Evolutionary conservation across 441 rosid species (phyloP).

Genomic region (Hura crepitans): DNA sequence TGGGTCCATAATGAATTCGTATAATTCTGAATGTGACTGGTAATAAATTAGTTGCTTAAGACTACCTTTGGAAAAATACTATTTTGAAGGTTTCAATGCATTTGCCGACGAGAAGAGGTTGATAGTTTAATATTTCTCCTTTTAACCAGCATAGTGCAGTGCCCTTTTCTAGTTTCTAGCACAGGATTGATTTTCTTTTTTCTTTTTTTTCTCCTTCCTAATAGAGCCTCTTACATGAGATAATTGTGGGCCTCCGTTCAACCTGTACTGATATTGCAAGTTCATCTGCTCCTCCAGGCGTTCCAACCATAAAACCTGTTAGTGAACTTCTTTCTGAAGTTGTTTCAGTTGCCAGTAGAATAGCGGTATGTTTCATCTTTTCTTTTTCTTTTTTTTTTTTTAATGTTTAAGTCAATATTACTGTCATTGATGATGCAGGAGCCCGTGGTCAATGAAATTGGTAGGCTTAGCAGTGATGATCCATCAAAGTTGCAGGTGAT

Average conservation of each 20-base stretch:
- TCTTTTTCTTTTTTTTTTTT: background rate
- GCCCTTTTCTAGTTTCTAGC: background rate
- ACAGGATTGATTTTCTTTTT: constrained; percentile 9
- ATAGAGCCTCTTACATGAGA: constrained; percentile 72
- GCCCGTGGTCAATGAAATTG: constrained; percentile 34
- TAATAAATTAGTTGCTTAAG: background rate
- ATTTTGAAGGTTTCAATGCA: constrained; percentile 4
- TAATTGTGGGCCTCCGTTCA: constrained; percentile 70
- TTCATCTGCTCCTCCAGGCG: constrained; percentile 71
- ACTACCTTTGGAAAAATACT: background rate
- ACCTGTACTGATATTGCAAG: constrained; percentile 64
- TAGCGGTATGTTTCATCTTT: constrained; percentile 32
- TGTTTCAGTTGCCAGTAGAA: constrained; percentile 34
- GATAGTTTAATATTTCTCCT: background rate
- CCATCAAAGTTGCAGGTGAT: constrained; percentile 50
- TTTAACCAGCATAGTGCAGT: background rate
- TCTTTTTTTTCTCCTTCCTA: constrained; percentile 20
- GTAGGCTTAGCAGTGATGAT: constrained; percentile 36
- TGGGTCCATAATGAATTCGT: background rate
- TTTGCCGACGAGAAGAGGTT: background rate
- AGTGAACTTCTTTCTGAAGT: constrained; percentile 58
- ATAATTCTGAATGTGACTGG: background rate
- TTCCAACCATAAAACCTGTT: constrained; percentile 56
- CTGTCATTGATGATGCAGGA: constrained; percentile 42
- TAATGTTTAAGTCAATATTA: background rate